phyloP scores from a whole-genome alignment of 441 rosid genomes.

The Euphorbia neoarborescens region DNA sequence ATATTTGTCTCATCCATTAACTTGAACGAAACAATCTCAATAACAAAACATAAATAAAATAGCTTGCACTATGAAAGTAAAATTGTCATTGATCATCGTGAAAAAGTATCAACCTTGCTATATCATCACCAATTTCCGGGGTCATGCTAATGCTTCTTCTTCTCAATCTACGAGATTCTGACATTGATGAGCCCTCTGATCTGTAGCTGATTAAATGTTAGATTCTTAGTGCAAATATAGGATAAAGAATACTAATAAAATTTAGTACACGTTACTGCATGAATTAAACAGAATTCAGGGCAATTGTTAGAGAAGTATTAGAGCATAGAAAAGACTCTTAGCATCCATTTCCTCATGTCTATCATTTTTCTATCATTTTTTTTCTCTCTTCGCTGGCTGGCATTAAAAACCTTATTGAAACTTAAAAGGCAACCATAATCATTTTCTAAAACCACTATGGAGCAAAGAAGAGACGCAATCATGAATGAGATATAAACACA shows the following conservation, averaged over 20 bases:
- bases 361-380: no score
- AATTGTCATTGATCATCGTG: slow-evolving; percentile 9
- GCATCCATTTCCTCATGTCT: slow-evolving; percentile 1
- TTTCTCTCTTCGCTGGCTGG: background rate
- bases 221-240: slow-evolving; percentile 11
- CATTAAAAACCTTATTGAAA: background rate
- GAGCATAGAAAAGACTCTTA: background rate
- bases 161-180: slow-evolving; percentile 78
- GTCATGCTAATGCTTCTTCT: slow-evolving; percentile 99
- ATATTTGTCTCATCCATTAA: background rate
- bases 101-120: slow-evolving; percentile 71
- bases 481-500: background rate
- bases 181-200: slow-evolving; percentile 74
- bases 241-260: background rate
- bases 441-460: background rate
- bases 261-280: background rate
- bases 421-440: background rate
- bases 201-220: slow-evolving; percentile 38
- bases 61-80: background rate
- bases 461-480: background rate
- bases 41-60: background rate
- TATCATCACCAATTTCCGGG: slow-evolving; percentile 99
- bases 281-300: background rate
- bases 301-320: background rate
- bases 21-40: background rate